These are phyloP conservation scores for Boletales sp. DNA, from an alignment of 768 basidiomycete species.

Conservation along the genomic window DNA sequence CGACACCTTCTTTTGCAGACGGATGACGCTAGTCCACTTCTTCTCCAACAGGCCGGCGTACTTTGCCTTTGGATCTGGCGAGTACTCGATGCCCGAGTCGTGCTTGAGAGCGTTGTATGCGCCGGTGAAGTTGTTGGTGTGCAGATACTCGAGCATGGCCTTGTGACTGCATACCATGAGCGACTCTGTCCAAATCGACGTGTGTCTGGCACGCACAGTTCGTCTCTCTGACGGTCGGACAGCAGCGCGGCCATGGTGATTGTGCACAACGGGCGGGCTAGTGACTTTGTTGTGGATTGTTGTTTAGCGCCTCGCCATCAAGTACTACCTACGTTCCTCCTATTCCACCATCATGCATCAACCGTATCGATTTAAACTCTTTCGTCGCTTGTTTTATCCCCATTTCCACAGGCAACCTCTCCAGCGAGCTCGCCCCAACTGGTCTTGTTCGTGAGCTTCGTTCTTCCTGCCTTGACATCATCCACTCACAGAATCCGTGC, in stretches of 20 bases:
- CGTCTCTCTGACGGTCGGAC: conserved; percentile 45
- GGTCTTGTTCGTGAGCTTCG: too few relatives aligned
- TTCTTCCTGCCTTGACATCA: too few relatives aligned
- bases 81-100: conserved; percentile 57
- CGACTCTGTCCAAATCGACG: conserved; percentile 4
- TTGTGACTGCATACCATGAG: conserved; percentile 53
- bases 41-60: conserved; percentile 88
- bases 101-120: conserved; percentile 59
- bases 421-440: too few relatives aligned
- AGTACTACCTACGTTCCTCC: too few relatives aligned
- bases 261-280: conserved; percentile 11
- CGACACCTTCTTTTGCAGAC: conserved; percentile 88
- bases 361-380: too few relatives aligned
- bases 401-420: too few relatives aligned
- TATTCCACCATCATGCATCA: too few relatives aligned
- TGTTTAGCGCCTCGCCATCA: too few relatives aligned
- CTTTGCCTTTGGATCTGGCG: conserved; percentile 83
- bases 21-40: conserved; percentile 97
- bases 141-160: conserved; percentile 77
- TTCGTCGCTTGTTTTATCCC: too few relatives aligned
- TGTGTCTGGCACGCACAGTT: conserved; percentile 36
- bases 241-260: conserved; percentile 40
- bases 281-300: too few relatives aligned
- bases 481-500: too few relatives aligned
- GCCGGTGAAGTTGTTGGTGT: conserved; percentile 58